Evolutionary conservation across 1,284 basidiomycete genomes (phyloP), one percentile per base, ranked within the genome.

Genomic region (Trametes pubescens): DNA sequence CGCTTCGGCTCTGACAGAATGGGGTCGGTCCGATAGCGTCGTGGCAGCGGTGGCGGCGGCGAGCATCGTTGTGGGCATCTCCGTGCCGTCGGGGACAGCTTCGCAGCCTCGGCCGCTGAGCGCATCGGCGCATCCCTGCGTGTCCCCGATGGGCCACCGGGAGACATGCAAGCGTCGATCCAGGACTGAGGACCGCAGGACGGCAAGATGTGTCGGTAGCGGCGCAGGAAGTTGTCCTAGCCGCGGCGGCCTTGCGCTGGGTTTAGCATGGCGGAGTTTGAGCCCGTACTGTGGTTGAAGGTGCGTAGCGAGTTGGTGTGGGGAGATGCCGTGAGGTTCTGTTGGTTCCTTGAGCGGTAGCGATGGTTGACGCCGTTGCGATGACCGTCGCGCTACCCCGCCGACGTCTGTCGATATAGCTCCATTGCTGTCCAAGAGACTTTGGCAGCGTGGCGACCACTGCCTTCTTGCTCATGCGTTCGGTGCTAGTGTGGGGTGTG

Each of bases 261-360:
- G 37, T 13, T 11, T 38, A 38, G 11, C 14, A 16, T 16, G 40
- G 40, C 40, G 40, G 40, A 16, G 6, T 43, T 16, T 43, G 40
- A 16, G 40, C 14, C 40, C 40, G 40, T n/a, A 43, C 18, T 16
- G 6, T 16, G 40, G 29, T 32, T 32, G 29, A 32, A 32, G 29
- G 29, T 32, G 29, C 29, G 29, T 32, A 38, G 40, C 14, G 40
- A 16, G 6, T 8, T 43, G 18, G 40, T 43, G 40, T 43, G 40
- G 40, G 40, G 40, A 43, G 40, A 43, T 43, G 40, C 40, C 40
- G 40, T 43, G 40, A 43, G 40, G 40, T 43, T 43, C 40, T 43
- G 40, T 43, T 43, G 13, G 40, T 43, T 43, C 40, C 40, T 43
- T 43, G 40, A n/a, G 40, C 40, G 40, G 14, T 43, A 43, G 18